Conservation (phyloP, 2,329 filamentous ascomycete species). For the Aureobasidium namibiae region DNA sequence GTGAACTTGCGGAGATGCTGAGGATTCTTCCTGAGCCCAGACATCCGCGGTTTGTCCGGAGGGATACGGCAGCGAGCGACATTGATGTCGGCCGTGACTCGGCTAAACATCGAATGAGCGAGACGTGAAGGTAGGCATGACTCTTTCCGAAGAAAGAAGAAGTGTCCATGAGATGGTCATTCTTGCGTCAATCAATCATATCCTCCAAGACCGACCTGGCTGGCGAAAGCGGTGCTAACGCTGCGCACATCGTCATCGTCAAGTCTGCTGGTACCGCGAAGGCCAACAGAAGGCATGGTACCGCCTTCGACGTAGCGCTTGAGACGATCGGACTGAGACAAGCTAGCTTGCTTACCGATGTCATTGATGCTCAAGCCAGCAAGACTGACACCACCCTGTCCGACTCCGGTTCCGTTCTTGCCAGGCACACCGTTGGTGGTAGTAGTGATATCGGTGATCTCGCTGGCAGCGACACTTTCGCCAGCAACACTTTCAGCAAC, state of each 20-base stretch:
- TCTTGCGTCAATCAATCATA: constrained; percentile 22
- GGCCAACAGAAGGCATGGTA: constrained; percentile 12
- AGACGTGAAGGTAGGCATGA: constrained; percentile 6
- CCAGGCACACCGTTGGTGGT: constrained; percentile 58
- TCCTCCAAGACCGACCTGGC: constrained; percentile 56
- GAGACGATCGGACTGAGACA: constrained; percentile 80
- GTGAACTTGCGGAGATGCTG: not conserved
- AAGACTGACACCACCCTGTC: constrained; percentile 82
- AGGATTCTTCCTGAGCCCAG: not conserved
- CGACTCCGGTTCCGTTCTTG: constrained; percentile 45
- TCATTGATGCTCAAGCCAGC: constrained; percentile 70
- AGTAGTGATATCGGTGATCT: constrained; percentile 76
- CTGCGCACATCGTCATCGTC: constrained; percentile 93
- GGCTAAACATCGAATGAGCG: not conserved
- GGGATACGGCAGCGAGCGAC: not conserved
- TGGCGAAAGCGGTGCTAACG: constrained; percentile 92
- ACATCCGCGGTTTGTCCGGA: not conserved
- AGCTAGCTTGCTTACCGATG: constrained; percentile 60
- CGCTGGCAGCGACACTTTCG: constrained; percentile 85
- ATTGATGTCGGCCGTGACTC: not conserved
- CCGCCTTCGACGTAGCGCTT: constrained; percentile 84
- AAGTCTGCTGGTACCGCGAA: constrained; percentile 48
- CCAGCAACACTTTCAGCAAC: constrained; percentile 62
- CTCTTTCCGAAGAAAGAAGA: not conserved
- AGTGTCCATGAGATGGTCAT: not conserved